These are phyloP conservation scores for Exophiala viscosa DNA, from an alignment of 2,329 filamentous ascomycete species.

Conservation along the genomic window DNA sequence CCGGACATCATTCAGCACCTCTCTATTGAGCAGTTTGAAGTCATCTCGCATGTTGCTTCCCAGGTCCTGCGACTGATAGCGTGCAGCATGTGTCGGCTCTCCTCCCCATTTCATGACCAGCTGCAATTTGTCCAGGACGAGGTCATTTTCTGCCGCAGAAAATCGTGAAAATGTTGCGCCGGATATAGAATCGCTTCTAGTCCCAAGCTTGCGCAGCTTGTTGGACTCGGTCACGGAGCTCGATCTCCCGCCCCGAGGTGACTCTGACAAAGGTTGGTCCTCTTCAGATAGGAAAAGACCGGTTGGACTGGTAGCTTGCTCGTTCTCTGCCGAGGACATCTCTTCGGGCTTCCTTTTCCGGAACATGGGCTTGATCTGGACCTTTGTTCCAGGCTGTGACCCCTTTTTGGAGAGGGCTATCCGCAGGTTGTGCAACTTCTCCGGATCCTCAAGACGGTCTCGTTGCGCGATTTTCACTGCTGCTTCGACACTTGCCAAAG, in stretches of 20 bases:
- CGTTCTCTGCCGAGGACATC: constrained; percentile 11
- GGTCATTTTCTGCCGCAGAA: constrained; percentile 85
- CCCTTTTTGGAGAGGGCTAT: constrained; percentile 91
- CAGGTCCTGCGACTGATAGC: constrained; percentile 92
- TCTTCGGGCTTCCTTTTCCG: constrained; percentile 75
- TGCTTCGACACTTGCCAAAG: constrained; percentile 79
- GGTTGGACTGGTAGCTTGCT: not conserved
- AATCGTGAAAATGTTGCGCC: constrained; percentile 91
- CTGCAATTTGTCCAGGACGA: constrained; percentile 92
- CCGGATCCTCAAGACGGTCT: constrained; percentile 75
- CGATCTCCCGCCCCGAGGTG: constrained; percentile 6
- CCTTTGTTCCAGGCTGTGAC: constrained; percentile 90
- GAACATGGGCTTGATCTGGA: constrained; percentile 99
- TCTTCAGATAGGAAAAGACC: not conserved
- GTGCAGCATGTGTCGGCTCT: constrained; percentile 92
- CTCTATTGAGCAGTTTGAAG: constrained; percentile 83
- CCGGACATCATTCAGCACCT: constrained; percentile 85
- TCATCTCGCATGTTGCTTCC: constrained; percentile 96
- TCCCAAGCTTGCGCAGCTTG: constrained; percentile 48
- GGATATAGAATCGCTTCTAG: constrained; percentile 77
- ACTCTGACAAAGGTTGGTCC: not conserved
- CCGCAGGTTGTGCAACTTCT: constrained; percentile 79
- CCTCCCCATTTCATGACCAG: constrained; percentile 99
- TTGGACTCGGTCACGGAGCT: constrained; percentile 23
- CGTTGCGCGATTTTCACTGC: constrained; percentile 78